A percentile compares a stretch with the other conserved stretches of the same genome.
Evolutionary conservation across 148 eudicot genomes (phyloP).

Genomic region (Persicaria maculosa): DNA sequence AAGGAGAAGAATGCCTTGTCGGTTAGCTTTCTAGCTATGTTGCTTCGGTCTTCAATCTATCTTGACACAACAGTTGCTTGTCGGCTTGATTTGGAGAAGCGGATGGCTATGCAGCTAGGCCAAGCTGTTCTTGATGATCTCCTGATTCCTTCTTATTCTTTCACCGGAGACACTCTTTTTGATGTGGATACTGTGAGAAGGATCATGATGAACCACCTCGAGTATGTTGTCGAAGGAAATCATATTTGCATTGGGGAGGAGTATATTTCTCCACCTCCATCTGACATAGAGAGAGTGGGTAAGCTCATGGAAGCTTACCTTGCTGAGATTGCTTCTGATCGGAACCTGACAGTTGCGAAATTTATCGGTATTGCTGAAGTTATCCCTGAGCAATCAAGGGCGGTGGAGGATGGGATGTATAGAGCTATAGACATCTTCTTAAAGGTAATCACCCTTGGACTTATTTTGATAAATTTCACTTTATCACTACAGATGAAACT

Average conservation of each 20-base stretch:
- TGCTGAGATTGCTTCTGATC: conserved; percentile 80
- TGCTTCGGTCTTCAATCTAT: conserved; percentile 71
- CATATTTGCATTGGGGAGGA: conserved; percentile 30
- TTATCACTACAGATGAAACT: no score
- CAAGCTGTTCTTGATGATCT: conserved; percentile 87
- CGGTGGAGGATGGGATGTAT: conserved; percentile 82
- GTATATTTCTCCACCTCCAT: conserved; percentile 24
- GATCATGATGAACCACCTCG: conserved; percentile 58
- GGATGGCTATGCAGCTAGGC: conserved; percentile 73
- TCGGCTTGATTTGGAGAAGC: conserved; percentile 81
- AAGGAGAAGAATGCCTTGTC: conserved; percentile 66
- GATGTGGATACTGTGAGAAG: conserved; percentile 83
- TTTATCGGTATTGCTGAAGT: conserved; percentile 65
- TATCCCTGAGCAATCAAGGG: conserved; percentile 68
- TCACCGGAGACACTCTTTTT: conserved; percentile 64
- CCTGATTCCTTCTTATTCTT: conserved; percentile 73
- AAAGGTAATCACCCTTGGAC: conserved; percentile 42
- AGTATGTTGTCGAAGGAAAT: conserved; percentile 37
- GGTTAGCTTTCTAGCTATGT: conserved; percentile 83
- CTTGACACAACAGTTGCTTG: conserved; percentile 86
- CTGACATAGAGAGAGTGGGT: conserved; percentile 61
- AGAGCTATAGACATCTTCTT: conserved; percentile 82
- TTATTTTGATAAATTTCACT: neutral
- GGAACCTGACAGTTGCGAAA: conserved; percentile 51
- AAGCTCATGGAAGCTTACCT: conserved; percentile 77